phyloP scores from a whole-genome alignment of 495 filamentous ascomycete genomes.

The Aspergillus asperescens region DNA sequence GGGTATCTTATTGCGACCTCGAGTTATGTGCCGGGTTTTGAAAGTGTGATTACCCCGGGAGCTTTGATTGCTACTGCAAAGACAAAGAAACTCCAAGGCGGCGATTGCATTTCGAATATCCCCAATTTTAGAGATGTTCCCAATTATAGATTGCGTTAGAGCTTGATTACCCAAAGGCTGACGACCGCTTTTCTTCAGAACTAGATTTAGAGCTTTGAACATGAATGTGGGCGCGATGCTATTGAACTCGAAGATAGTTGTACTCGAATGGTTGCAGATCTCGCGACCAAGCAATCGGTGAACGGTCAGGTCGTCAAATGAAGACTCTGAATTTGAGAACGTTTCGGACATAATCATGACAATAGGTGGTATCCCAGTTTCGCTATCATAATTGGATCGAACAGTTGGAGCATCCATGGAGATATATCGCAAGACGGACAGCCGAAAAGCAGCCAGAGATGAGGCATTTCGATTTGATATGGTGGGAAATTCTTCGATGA shows the following conservation, averaged over 20 bases:
- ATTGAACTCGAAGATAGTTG: constrained; percentile 83
- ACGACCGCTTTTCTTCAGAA: constrained; percentile 75
- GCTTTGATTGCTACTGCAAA: constrained; percentile 58
- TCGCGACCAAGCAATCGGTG: constrained; percentile 82
- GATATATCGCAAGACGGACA: constrained; percentile 67
- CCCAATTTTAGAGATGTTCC: constrained; percentile 71
- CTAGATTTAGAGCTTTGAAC: constrained; percentile 70
- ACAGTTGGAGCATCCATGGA: constrained; percentile 44
- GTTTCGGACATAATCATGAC: constrained; percentile 91
- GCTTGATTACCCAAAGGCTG: constrained; percentile 61
- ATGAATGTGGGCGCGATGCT: constrained; percentile 82
- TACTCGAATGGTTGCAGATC: constrained; percentile 70
- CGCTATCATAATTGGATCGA: constrained; percentile 28
- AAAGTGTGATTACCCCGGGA: constrained; percentile 40
- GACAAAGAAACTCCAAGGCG: constrained; percentile 82
- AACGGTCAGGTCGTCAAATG: constrained; percentile 81
- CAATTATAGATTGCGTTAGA: constrained; percentile 66
- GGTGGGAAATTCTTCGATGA: constrained; percentile 94
- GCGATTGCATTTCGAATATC: constrained; percentile 90
- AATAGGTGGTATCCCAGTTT: constrained; percentile 56
- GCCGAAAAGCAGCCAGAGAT: constrained; percentile 66
- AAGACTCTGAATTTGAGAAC: constrained; percentile 65
- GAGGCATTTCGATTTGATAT: constrained; percentile 64
- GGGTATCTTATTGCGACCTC: constrained; percentile 43
- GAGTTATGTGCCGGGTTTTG: constrained; percentile 52